phyloP scores from a whole-genome alignment of 257 asterid species.

The Solanum pinnatisectum region DNA sequence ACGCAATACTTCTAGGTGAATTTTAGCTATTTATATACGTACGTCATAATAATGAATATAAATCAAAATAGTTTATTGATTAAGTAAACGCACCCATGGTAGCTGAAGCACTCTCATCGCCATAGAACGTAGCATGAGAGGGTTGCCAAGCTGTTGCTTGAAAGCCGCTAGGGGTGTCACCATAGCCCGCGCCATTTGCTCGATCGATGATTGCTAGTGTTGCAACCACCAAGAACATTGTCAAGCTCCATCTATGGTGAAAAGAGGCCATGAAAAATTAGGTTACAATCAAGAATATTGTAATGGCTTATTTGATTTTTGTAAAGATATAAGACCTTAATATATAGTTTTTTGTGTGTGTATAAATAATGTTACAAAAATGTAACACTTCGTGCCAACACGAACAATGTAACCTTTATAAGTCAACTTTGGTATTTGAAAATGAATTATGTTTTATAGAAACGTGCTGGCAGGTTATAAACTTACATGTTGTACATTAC shows the following conservation, averaged over 20 bases:
- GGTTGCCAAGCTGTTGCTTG: conserved; percentile 31
- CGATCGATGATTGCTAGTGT: conserved; percentile 7
- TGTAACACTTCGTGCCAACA: conserved; percentile 24
- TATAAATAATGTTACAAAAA: neutral
- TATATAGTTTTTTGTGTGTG: conserved; percentile 4
- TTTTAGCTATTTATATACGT: neutral
- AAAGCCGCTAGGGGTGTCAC: conserved; percentile 10
- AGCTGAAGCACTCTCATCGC: conserved; percentile 49
- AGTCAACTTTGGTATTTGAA: neutral
- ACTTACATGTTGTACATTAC: neutral
- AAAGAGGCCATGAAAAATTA: conserved; percentile 27
- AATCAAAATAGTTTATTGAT: neutral
- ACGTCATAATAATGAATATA: neutral
- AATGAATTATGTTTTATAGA: neutral
- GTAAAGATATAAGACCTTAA: conserved; percentile 2
- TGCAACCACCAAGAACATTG: conserved; percentile 16
- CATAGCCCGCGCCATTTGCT: conserved; percentile 24
- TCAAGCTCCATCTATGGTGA: conserved; percentile 18
- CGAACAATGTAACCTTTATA: neutral
- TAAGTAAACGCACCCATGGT: conserved; percentile 40
- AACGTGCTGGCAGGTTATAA: conserved; percentile 9
- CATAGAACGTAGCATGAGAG: conserved; percentile 67
- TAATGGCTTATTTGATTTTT: conserved; percentile 10
- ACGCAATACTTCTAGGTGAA: neutral
- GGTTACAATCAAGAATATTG: neutral